Evolutionary conservation across 169 alveolate species (phyloP), one percentile per base, ranked within the genome.

Genomic region (Plasmodium knowlesi): DNA sequence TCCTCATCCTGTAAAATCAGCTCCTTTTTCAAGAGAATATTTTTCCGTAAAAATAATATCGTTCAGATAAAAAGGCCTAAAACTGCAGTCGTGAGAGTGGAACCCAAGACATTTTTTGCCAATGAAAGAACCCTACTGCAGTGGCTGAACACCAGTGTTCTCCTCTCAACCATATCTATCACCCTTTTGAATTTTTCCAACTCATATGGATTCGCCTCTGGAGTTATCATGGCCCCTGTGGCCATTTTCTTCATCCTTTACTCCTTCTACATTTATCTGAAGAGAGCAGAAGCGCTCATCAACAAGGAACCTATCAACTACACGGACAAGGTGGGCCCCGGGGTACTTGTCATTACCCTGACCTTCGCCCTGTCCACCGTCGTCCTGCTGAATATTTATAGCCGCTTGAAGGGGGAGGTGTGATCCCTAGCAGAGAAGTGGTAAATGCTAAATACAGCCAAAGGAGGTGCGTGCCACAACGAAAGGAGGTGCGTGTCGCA

Each of bases 101-200:
- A 96, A 72, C 98, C 98, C 16, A 96, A 96, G 93, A 96, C 98
- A 3, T 96, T 96, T 91, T 96, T 96, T 90, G 98, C 98, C 3
- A 96, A 96, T 37, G 98, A 96, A 67, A 81, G 98, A 46, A 96
- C 98, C 9, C 79, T 95, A 5, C 89, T 96, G 34, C 97, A 95
- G 82, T 96, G 98, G 98, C 79, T 96, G 92, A 96, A 96, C 80
- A 96, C 96, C 81, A 95, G 97, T 46, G 98, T 96, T 28, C 94
- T 96, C 54, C 71, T 95, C 12, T 95, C 97, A 14, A 95, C 98
- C 6, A 93, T 96, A 50, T 93, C 98, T 4, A 95, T 96, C 10
- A 94, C 97, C 4, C 95, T 96, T 84, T 86, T 96, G 39, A 95
- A 94, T 81, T 96, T 96, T 83, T 96, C 97, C 3, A 93, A 92